Conservation (phyloP, 352 stramenopile genomes). For the Globisporangium abappressorium region DNA sequence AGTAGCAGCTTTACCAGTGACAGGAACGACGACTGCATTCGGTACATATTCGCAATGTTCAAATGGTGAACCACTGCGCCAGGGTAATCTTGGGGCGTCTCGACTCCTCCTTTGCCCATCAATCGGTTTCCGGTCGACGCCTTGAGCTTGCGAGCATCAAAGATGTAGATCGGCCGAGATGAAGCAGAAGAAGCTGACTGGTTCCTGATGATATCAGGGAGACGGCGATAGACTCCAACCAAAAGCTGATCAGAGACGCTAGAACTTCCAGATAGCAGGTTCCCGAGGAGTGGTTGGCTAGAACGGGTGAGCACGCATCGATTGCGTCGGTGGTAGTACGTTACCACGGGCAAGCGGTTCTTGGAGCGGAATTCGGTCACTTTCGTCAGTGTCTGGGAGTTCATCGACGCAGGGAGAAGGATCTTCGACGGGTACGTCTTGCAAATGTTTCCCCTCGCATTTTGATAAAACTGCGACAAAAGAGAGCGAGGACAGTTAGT, state of each 20-base stretch:
- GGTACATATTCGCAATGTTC: constrained; percentile 94
- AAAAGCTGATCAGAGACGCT: constrained; percentile 78
- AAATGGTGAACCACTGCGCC: constrained; percentile 81
- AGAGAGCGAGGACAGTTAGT: not conserved
- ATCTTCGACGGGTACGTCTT: constrained; percentile 81
- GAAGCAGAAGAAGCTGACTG: constrained; percentile 61
- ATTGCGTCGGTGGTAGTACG: constrained; percentile 78
- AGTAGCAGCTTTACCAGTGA: constrained; percentile 70
- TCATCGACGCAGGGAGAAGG: constrained; percentile 71
- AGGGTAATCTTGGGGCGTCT: constrained; percentile 78
- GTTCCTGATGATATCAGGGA: constrained; percentile 82
- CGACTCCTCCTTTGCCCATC: constrained; percentile 90
- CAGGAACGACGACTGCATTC: constrained; percentile 81
- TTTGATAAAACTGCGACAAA: constrained; percentile 64
- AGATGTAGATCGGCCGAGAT: constrained; percentile 84
- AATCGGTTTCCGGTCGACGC: constrained; percentile 88
- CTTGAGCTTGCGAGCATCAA: constrained; percentile 88
- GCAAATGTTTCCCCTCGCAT: constrained; percentile 76
- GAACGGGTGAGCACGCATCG: constrained; percentile 80
- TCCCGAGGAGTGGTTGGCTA: constrained; percentile 77
- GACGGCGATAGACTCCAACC: constrained; percentile 63
- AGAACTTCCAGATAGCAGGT: constrained; percentile 62
- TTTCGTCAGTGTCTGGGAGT: constrained; percentile 56
- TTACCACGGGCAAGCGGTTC: constrained; percentile 84
- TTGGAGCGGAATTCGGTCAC: constrained; percentile 84